Base-by-base conservation (phyloP, 2,329 filamentous ascomycete genomes). In the Stachybotrys elegans region DNA sequence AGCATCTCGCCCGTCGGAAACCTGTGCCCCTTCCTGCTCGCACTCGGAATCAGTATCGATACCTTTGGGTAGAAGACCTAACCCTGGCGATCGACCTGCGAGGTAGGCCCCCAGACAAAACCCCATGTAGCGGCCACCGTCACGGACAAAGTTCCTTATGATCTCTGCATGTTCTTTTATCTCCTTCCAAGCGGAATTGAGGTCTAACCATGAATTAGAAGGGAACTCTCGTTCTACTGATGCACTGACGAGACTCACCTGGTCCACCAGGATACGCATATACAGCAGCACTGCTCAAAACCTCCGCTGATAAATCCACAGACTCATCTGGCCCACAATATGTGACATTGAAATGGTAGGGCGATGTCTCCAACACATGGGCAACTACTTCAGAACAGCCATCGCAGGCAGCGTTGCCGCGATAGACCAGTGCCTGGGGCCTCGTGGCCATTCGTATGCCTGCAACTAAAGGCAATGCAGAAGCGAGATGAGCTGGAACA, bases 61-160 rank as follows among this genome's bases (percentile, higher is more conserved):
- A 1, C 50, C 53, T 0, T 12, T 2, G 45, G 54, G 23, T n/a
- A 59, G 44, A 7, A 59, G 43, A 6, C 36, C 47, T 22, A 56
- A 53, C 1, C 55, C 56, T 2, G 54, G 52, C 2, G 43, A 36
- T 22, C 43, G 19, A 22, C 53, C 55, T n/a, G 57, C 57, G 8
- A 58, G 46, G 37, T 53, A 59, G 16, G 57, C 54, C 6, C 57
- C 57, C 17, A 59, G 52, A 23, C 57, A 59, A 40, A 59, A 55
- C 23, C 55, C 57, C 8, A 59, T 35, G 37, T 57, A 59, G 12
- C 46, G 47, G 8, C 57, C 56, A 11, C 57, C 54, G 13, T 41
- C 43, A 6, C 48, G 23, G 16, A 59, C 48, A 44, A 54, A 59
- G 16, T 50, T 23, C 13, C 43, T 42, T 6, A 59, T 44, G 4